Evolutionary conservation across 768 basidiomycete genomes (phyloP), one percentile per base, ranked within the genome.

Genomic region (Candolleomyces efflorescens): DNA sequence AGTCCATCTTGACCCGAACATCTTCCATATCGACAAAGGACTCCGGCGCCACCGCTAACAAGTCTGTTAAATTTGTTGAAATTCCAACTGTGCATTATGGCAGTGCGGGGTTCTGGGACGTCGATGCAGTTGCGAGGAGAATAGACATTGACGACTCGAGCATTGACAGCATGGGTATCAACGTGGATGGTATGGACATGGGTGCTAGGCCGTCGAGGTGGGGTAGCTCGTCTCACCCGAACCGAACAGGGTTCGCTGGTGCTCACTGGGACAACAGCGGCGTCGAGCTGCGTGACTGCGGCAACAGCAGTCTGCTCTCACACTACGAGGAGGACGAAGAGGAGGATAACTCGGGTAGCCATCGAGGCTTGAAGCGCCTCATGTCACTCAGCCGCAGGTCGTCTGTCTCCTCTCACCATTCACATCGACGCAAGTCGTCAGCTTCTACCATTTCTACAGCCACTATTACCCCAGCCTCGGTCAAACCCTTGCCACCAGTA

Each of bases 61-160:
- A 83, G 54, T 86, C 84, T 36, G 88, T 90, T 51, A 90, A 86
- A 62, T 90, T 89, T 60, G 83, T 84, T 26, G 85, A 87, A 57
- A 73, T 76, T 54, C 86, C 87, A 15, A 86, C 79, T 2, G 75
- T 87, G 9, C 80, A 86, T 64, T 84, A 85, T 59, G 36, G 71
- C 22, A 70, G 64, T 44, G 60, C 64, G 45, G 71, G 67, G 18
- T 68, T 70, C 58, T 70, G 71, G 67, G 67, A 69, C 38, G 17
- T 64, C 10, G 62, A 67, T 23, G 32, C 56, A 41, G 47, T 54
- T 38, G 62, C 60, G 39, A 60, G 55, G n/a, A 55, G 58, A 11
- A 60, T 56, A 15, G 60, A 53, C 54, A 38, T 37, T 48, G 17
- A 26, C n/a, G 12, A 38, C 22, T 26, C 46, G 13, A 9, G 17